Conservation (phyloP, 148 eudicot genomes). For the Chenopodium berlandieri region DNA sequence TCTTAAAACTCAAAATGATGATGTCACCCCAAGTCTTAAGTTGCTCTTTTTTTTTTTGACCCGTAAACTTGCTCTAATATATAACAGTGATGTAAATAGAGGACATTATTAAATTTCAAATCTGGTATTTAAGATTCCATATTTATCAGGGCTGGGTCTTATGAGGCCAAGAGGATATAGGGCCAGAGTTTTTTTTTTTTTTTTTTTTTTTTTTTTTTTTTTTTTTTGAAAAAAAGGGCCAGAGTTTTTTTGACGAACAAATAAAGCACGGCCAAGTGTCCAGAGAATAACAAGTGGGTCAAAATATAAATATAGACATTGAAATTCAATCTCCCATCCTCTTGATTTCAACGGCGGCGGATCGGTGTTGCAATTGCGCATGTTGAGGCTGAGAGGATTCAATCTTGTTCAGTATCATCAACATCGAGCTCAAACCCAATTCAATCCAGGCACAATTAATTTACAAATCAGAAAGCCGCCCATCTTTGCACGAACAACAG, state of each 20-base stretch:
- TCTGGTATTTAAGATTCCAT: too few relatives aligned
- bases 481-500: neutral
- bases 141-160: too few relatives aligned
- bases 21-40: too few relatives aligned
- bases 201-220: too few relatives aligned
- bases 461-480: conserved; percentile 10
- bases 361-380: conserved; percentile 10
- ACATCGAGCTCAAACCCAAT: neutral
- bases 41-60: too few relatives aligned
- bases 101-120: too few relatives aligned
- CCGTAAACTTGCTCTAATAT: too few relatives aligned
- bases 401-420: conserved; percentile 8
- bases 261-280: neutral
- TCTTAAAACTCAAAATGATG: too few relatives aligned
- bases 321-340: neutral
- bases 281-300: neutral
- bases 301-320: neutral
- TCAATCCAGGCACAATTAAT: neutral
- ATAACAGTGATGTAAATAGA: too few relatives aligned
- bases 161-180: too few relatives aligned
- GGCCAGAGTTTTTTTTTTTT: too few relatives aligned
- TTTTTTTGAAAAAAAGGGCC: too few relatives aligned
- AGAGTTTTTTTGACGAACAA: neutral
- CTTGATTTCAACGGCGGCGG: conserved; percentile 1
- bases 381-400: conserved; percentile 22